Base-by-base conservation (phyloP, 805 yeast species). In the fission yeast (Schizosaccharomyces pombe) region DNA sequence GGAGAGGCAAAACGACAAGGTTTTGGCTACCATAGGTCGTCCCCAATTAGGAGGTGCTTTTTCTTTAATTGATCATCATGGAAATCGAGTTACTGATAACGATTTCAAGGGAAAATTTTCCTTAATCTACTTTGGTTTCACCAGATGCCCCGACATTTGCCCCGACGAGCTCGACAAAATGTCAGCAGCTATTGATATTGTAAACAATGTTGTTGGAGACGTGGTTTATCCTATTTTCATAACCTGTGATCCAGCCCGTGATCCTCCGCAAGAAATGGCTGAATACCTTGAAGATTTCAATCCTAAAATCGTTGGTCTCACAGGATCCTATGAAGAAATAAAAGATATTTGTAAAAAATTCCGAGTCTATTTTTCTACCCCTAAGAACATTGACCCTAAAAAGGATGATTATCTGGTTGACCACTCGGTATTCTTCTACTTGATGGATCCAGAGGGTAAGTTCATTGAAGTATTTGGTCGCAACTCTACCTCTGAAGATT, bases 401-500 rank as follows among this genome's bases (percentile, higher is more conserved):
- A 97, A 96, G 19, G 94, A 91, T 67, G 95, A 91, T 62, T 91
- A 91, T 64, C 72, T 91, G 57, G 98, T 91, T 32, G 98, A 91
- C 65, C 98, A 91, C 68, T 89, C 97, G 2, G 86, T 91, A 57
- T 91, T 91, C 76, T 89, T 89, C 69, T 91, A 91, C 64, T 71
- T 91, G 62, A 89, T 91, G 96, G 97, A 91, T 65, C 87, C 95
- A n/a, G 95, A 91, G 65, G 98, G 97, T 52, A 78, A 85, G 63
- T 91, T 85, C 63, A 82, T 89, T 52, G 95, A 89, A 65, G 97
- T 91, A 5, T 72, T 89, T 60, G 98, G 98, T 55, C 79, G 94
- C 66, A 89, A 89, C 62, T 84, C 80, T 60, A 84, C 80, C 56
- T 87, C 79, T 14, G 77, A 74, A 43, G 83, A 83, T 67, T 83